phyloP scores from a whole-genome alignment of 1,284 basidiomycete species.

The Ustilago tritici region DNA sequence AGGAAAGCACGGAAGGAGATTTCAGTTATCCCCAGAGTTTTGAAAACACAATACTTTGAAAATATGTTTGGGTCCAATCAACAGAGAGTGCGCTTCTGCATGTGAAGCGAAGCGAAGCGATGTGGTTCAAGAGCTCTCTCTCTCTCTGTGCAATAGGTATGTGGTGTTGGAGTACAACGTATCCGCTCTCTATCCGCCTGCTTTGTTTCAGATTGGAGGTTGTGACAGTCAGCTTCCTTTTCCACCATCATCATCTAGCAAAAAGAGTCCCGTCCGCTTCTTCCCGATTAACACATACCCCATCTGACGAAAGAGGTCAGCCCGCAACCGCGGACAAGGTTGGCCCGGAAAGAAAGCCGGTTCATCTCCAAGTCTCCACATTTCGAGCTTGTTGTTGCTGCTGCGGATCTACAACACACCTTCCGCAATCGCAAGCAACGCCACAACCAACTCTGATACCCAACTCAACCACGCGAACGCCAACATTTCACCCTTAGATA shows the following conservation, averaged over 20 bases:
- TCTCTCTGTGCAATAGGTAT: no score
- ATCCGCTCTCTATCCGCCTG: neutral
- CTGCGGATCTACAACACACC: neutral
- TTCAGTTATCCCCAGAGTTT: neutral
- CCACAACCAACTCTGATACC: constrained; percentile 1
- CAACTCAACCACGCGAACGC: constrained; percentile 10
- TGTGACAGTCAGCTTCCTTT: neutral
- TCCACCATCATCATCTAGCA: neutral
- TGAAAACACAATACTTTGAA: no score
- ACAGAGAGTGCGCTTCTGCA: constrained; percentile 1
- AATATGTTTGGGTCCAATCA: neutral
- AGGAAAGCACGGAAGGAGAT: neutral
- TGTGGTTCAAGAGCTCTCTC: neutral
- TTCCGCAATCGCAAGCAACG: neutral
- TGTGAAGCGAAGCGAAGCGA: neutral
- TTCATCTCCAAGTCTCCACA: neutral
- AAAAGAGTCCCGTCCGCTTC: neutral
- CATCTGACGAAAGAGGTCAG: neutral
- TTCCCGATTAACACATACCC: neutral
- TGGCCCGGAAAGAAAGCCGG: neutral
- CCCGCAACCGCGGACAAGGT: neutral
- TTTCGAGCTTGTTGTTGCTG: neutral
- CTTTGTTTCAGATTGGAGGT: neutral
- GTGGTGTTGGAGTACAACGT: no score
- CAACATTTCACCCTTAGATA: neutral